A percentile compares a stretch with the other conserved stretches of the same genome.
phyloP scores from a whole-genome alignment of 441 rosid species.

The Mallotus japonicus region DNA sequence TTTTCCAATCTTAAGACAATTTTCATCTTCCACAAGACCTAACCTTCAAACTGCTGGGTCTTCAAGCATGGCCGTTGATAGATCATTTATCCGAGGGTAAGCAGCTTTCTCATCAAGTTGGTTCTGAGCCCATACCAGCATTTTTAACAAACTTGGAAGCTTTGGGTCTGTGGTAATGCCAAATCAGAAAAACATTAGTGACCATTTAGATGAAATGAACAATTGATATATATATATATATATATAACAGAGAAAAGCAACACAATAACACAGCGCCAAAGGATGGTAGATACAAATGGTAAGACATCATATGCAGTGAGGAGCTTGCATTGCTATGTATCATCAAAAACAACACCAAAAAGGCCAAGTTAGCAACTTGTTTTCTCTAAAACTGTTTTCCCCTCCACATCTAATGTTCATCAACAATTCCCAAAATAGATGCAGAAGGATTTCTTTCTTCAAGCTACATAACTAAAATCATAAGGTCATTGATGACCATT shows the following conservation, averaged over 20 bases:
- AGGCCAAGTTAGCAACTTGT: neutral
- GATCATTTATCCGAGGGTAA: constrained; percentile 80
- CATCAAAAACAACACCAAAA: neutral
- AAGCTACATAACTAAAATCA: neutral
- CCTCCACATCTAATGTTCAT: neutral
- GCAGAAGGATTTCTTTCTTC: constrained; percentile 4
- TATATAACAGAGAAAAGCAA: neutral
- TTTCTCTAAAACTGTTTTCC: neutral
- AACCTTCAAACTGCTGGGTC: constrained; percentile 53
- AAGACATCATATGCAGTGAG: neutral
- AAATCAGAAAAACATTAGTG: neutral
- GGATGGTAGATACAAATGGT: neutral
- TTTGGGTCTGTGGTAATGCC: constrained; percentile 67
- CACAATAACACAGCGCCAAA: neutral
- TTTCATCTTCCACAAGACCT: constrained; percentile 10
- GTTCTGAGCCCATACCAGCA: constrained; percentile 86
- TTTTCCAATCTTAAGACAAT: constrained; percentile 12
- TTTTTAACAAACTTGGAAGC: constrained; percentile 86
- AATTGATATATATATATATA: too few species aligned
- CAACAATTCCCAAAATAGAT: neutral
- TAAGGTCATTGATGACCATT: neutral
- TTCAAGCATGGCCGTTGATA: constrained; percentile 70
- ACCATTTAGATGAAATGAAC: neutral
- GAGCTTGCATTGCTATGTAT: neutral
- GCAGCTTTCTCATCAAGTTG: constrained; percentile 86